A percentile compares a stretch with the other conserved stretches of the same genome.
Evolutionary conservation across 2,329 filamentous ascomycete species (phyloP).

Genomic region (Pseudophaeomoniella oleicola): DNA sequence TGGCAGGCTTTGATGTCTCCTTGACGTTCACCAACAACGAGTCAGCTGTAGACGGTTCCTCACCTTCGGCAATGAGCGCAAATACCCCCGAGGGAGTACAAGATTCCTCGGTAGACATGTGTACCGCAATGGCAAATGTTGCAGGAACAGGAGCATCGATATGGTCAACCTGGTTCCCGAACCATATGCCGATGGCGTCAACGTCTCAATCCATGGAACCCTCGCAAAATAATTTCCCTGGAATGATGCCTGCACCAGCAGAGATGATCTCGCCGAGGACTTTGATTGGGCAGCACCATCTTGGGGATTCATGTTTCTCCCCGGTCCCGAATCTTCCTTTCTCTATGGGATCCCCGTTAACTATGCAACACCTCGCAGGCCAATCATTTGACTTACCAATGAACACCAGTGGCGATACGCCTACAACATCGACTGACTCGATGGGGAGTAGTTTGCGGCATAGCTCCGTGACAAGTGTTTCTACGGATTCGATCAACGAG

Average conservation of each 20-base stretch:
- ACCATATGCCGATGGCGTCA: constrained; percentile 49
- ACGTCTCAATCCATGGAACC: constrained; percentile 64
- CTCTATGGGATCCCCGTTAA: neutral
- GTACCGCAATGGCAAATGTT: constrained; percentile 11
- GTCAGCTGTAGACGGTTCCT: constrained; percentile 78
- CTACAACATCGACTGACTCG: constrained; percentile 31
- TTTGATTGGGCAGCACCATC: constrained; percentile 47
- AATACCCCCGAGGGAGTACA: constrained; percentile 84
- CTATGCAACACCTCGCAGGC: constrained; percentile 44
- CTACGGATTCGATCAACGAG: constrained; percentile 52
- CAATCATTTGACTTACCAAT: constrained; percentile 34
- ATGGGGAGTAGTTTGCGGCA: constrained; percentile 46
- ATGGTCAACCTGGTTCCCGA: constrained; percentile 57
- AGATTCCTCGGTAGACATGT: constrained; percentile 77
- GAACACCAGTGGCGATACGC: constrained; percentile 17
- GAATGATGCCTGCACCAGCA: constrained; percentile 49
- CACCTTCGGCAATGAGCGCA: constrained; percentile 89
- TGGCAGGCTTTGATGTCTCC: constrained; percentile 59
- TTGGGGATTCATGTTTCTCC: neutral
- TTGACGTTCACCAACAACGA: constrained; percentile 60
- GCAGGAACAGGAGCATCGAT: constrained; percentile 40
- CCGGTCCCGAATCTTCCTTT: neutral
- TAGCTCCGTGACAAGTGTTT: constrained; percentile 45
- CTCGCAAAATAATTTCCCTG: constrained; percentile 59
- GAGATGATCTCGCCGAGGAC: constrained; percentile 67